These are phyloP conservation scores for Neoascochyta sp. DNA, from an alignment of 2,329 filamentous ascomycete species.

Conservation along the genomic window DNA sequence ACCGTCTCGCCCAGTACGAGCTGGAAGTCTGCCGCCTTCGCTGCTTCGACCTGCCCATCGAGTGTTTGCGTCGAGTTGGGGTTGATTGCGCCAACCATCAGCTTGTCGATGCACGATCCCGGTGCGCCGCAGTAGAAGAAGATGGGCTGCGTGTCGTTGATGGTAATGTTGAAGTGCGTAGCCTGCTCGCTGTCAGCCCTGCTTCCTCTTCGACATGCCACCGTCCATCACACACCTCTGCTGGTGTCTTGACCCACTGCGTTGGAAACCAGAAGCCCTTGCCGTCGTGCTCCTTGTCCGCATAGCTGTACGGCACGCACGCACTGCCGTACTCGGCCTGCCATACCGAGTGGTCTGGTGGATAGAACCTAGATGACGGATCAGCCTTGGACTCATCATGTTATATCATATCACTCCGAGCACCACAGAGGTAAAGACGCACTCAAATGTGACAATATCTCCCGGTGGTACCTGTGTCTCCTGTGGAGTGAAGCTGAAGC, in stretches of 20 bases:
- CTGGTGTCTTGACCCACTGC: constrained; percentile 19
- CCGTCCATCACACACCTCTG: constrained; percentile 19
- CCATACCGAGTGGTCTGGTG: constrained; percentile 44
- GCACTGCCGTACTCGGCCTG: constrained; percentile 39
- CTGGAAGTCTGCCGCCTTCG: constrained; percentile 21
- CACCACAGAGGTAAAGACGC: too few relatives aligned
- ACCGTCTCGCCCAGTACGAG: constrained; percentile 41
- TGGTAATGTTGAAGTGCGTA: constrained; percentile 30
- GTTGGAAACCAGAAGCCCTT: constrained; percentile 33
- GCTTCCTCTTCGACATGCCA: not conserved
- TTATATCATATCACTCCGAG: too few relatives aligned
- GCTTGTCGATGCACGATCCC: constrained; percentile 59
- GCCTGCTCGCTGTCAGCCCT: constrained; percentile 13
- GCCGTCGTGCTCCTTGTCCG: constrained; percentile 18
- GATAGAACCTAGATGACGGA: too few relatives aligned
- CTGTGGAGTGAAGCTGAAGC: constrained; percentile 38
- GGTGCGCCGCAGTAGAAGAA: constrained; percentile 52
- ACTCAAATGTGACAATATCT: constrained; percentile 36
- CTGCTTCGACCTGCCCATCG: constrained; percentile 21
- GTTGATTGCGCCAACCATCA: constrained; percentile 77
- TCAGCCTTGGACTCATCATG: too few relatives aligned
- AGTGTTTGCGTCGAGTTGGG: constrained; percentile 43
- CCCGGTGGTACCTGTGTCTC: constrained; percentile 35
- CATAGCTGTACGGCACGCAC: constrained; percentile 41
- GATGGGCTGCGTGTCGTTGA: constrained; percentile 36